Conservation (phyloP, 768 basidiomycete species). For the Hysterangium stoloniferum region DNA sequence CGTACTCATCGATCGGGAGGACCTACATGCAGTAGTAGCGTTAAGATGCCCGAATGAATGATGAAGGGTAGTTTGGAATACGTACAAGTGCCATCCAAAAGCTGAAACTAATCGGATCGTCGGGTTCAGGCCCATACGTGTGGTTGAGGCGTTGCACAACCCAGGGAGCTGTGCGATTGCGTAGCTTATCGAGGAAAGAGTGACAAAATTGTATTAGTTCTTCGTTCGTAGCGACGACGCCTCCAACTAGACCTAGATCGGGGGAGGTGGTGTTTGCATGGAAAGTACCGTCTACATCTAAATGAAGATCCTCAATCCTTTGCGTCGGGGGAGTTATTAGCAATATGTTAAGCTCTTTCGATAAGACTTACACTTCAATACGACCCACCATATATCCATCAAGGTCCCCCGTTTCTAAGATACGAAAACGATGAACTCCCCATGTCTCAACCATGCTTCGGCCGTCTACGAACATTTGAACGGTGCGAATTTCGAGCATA, state of each 20-base stretch:
- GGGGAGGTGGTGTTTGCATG: background rate
- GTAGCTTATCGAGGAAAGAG: constrained; percentile 51
- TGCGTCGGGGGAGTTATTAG: background rate
- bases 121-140: constrained; percentile 75
- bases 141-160: constrained; percentile 79
- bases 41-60: background rate
- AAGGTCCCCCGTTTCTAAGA: constrained; percentile 72
- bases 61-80: constrained; percentile 11
- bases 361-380: constrained; percentile 46
- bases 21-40: constrained; percentile 27
- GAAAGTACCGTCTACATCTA: constrained; percentile 3
- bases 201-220: constrained; percentile 54
- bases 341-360: background rate
- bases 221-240: constrained; percentile 33
- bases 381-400: constrained; percentile 89
- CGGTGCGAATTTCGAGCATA: constrained; percentile 82
- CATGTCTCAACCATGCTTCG: constrained; percentile 77
- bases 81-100: constrained; percentile 82
- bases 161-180: constrained; percentile 82
- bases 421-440: constrained; percentile 71
- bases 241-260: constrained; percentile 39
- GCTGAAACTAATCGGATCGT: constrained; percentile 59
- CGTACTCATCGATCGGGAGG: constrained; percentile 85
- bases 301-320: constrained; percentile 2
- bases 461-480: constrained; percentile 85